These are phyloP conservation scores for Adiantum capillusveneris DNA, from an alignment of 75 land plant genomes.

Conservation along the genomic window DNA sequence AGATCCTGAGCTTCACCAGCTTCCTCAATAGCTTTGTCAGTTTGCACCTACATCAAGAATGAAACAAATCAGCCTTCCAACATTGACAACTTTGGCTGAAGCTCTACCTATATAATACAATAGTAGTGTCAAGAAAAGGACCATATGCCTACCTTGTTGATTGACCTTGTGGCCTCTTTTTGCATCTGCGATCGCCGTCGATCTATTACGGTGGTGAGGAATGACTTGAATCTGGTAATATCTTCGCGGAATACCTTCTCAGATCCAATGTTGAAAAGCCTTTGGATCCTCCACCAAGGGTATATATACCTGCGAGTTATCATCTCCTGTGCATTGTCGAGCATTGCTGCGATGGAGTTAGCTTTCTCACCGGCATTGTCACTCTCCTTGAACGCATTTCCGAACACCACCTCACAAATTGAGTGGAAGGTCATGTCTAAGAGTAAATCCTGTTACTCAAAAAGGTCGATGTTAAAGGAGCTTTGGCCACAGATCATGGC, in stretches of 20 bases:
- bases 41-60: no score
- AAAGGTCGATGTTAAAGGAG: no score
- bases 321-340: slow-evolving; percentile 22
- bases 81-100: no score
- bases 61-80: no score
- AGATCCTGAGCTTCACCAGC: slow-evolving; percentile 10
- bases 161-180: no score
- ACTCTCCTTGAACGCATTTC: neutral
- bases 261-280: slow-evolving; percentile 11
- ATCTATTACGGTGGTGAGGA: slow-evolving; percentile 17
- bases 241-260: slow-evolving; percentile 10
- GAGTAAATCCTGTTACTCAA: slow-evolving; percentile 3
- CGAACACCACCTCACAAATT: slow-evolving; percentile 11
- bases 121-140: no score
- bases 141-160: neutral
- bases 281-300: slow-evolving; percentile 13
- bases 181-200: slow-evolving; percentile 1
- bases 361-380: slow-evolving; percentile 1
- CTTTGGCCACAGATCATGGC: neutral
- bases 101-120: no score
- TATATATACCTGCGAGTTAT: slow-evolving; percentile 6
- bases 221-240: slow-evolving; percentile 21
- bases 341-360: slow-evolving; percentile 13
- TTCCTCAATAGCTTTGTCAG: neutral
- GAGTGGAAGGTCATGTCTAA: slow-evolving; percentile 11